phyloP scores from a whole-genome alignment of 2,329 filamentous ascomycete species.

The Exophiala mesophila region DNA sequence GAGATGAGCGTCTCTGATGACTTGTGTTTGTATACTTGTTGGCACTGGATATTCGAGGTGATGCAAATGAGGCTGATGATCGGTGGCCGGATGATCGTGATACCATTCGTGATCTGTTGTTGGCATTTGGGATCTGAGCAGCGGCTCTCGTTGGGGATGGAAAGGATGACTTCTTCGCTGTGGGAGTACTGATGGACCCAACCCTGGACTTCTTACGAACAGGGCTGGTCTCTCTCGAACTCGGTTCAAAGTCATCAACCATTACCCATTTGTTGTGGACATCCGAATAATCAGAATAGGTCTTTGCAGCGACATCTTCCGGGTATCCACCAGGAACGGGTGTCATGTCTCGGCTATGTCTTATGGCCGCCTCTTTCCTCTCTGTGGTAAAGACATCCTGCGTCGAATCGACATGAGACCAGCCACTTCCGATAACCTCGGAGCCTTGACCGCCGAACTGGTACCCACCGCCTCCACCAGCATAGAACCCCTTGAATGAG shows the following conservation, averaged over 20 bases:
- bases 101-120: constrained; percentile 38
- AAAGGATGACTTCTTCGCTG: not conserved
- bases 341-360: constrained; percentile 30
- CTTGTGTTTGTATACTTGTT: constrained; percentile 1
- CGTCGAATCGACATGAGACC: constrained; percentile 30
- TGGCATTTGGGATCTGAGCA: not conserved
- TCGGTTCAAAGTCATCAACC: constrained; percentile 39
- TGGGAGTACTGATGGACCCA: constrained; percentile 14
- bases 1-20: constrained; percentile 4
- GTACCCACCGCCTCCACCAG: constrained; percentile 74
- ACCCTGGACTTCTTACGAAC: constrained; percentile 24
- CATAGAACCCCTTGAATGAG: constrained; percentile 78
- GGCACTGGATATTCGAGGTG: constrained; percentile 18
- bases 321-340: constrained; percentile 54
- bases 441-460: constrained; percentile 42
- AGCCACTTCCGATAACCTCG: constrained; percentile 26
- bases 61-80: constrained; percentile 40
- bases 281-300: constrained; percentile 34
- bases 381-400: constrained; percentile 27
- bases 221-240: constrained; percentile 24
- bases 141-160: not conserved
- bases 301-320: constrained; percentile 30
- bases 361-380: constrained; percentile 8
- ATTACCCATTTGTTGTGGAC: constrained; percentile 65
- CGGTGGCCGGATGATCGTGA: constrained; percentile 43